These are phyloP conservation scores for Entomortierella chlamydospora DNA, from an alignment of 192 early-diverging fungal genomes.

Conservation along the genomic window DNA sequence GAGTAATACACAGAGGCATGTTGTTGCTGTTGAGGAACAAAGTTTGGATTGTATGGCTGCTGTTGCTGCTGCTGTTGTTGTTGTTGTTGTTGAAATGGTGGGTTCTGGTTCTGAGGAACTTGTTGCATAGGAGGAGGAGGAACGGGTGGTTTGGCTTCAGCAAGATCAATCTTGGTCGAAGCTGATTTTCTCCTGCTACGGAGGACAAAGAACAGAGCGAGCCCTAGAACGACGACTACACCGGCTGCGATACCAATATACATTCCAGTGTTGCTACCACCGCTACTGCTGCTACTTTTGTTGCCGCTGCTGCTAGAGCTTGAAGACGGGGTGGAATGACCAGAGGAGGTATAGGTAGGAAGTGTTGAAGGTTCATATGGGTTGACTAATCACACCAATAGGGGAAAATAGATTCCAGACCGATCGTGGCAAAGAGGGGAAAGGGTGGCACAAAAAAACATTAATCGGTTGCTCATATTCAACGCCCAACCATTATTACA, in stretches of 20 bases:
- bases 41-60: too few relatives aligned
- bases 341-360: too few relatives aligned
- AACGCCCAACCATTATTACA: too few relatives aligned
- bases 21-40: too few relatives aligned
- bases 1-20: too few relatives aligned
- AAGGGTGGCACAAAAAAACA: too few relatives aligned
- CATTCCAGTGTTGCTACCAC: slow-evolving; percentile 21
- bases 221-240: slow-evolving; percentile 14
- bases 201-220: slow-evolving; percentile 25
- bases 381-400: too few relatives aligned
- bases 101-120: slow-evolving; percentile 6
- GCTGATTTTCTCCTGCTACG: slow-evolving; percentile 18
- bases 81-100: slow-evolving; percentile 20
- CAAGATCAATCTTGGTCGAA: background rate
- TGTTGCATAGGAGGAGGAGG: slow-evolving; percentile 15
- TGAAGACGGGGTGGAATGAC: too few relatives aligned
- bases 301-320: background rate
- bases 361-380: background rate
- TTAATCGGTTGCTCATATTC: too few relatives aligned
- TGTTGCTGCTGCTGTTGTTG: slow-evolving; percentile 10
- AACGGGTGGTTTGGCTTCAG: slow-evolving; percentile 2
- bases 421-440: too few relatives aligned
- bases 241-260: slow-evolving; percentile 36
- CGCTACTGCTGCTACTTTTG: slow-evolving; percentile 2
- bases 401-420: too few relatives aligned